Base-by-base conservation (phyloP, 257 asterid genomes). In the Ilex asprella region DNA sequence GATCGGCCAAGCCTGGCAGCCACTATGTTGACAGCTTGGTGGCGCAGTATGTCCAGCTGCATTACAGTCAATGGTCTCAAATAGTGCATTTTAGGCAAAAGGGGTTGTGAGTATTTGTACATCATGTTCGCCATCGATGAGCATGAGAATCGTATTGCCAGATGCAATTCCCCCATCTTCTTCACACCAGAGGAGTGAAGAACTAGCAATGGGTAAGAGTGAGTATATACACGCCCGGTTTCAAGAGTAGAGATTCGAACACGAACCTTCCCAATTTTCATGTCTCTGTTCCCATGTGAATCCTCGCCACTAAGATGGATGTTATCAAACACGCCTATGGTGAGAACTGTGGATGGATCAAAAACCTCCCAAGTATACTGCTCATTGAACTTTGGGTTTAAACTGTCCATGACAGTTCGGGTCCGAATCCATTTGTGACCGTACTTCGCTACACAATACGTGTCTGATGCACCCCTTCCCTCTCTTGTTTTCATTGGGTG, bases 321-420 rank as follows among this genome's bases (percentile, higher is more conserved):
- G 43, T 70, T 70, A 52, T 64, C 70, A 63, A 69, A 69, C 13
- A 69, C 74, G 39, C 74, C 74, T 21, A 69, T 47, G 12, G 74
- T 69, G 47, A 69, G 57, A 39, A 69, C 69, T 29, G 69, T 69
- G 49, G 69, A 60, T 5, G 69, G 64, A 69, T 69, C 74, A 57
- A 55, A 69, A 39, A 69, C 69, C 60, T 69, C 74, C 74, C 74
- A 69, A 14, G 69, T 69, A 63, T 69, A 62, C 46, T 69, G 74
- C 65, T 69, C 74, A 8, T 69, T 69, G 56, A 53, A 62, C 55
- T 69, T 69, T 21, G 74, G 74, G 32, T 43, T 41, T 2, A 62
- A 51, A 16, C 53, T 62, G 55, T 69, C 69, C 13, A 69, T 58
- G 56, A 69, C 62, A 12, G 74, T 69, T 39, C 74, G 52, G 0